A percentile compares a stretch with the other conserved stretches of the same genome.
Evolutionary conservation across 2,329 filamentous ascomycete genomes (phyloP).

Genomic region (Sclerotinia glacialis): DNA sequence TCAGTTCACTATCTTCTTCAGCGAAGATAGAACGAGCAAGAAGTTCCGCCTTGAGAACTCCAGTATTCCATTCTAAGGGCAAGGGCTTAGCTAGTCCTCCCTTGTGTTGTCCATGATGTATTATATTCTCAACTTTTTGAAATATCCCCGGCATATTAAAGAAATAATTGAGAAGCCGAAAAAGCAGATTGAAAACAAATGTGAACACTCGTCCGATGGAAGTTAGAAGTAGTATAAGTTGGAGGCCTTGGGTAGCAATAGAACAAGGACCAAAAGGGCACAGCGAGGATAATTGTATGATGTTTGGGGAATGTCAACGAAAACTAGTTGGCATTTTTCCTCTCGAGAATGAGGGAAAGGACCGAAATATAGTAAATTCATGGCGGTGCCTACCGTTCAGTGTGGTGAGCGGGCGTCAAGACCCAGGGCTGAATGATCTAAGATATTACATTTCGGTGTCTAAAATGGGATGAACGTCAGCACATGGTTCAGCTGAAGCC

Average conservation of each 20-base stretch:
- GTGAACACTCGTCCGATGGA: neutral
- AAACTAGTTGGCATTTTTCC: neutral
- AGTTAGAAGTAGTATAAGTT: neutral
- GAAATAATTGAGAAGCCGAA: neutral
- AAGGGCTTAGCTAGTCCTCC: neutral
- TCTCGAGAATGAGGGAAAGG: neutral
- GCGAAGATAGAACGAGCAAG: conserved; percentile 19
- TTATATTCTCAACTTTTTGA: conserved; percentile 6
- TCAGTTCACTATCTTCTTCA: neutral
- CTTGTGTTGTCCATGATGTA: conserved; percentile 13
- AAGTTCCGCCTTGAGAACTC: conserved; percentile 17
- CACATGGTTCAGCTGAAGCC: conserved; percentile 12
- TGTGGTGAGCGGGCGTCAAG: neutral
- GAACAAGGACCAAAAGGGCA: neutral
- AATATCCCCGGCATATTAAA: neutral
- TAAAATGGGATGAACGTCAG: neutral
- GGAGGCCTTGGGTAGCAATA: neutral
- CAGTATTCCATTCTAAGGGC: conserved; percentile 16
- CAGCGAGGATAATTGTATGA: neutral
- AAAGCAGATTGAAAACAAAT: neutral
- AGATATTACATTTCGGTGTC: neutral
- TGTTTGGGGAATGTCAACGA: neutral
- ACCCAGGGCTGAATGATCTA: neutral
- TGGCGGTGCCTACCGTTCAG: neutral
- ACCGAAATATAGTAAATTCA: neutral